Conservation (phyloP, 345 rosid genomes). For the Salix purpurea region DNA sequence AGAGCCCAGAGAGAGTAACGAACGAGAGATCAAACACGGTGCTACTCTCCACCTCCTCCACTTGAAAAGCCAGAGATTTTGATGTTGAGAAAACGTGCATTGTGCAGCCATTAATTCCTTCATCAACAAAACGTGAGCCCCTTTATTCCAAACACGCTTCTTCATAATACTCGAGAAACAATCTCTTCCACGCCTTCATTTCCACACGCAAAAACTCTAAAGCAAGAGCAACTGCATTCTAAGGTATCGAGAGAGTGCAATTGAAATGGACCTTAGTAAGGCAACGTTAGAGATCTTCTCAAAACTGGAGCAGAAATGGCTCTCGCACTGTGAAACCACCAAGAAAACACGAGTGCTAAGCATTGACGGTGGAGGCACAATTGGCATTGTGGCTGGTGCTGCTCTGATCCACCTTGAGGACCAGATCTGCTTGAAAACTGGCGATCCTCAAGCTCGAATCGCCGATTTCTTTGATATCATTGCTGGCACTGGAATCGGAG, state of each 20-base stretch:
- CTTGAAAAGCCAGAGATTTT: slow-evolving; percentile 1
- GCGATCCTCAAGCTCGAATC: slow-evolving; percentile 63
- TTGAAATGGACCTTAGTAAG: slow-evolving; percentile 74
- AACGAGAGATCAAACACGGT: neutral
- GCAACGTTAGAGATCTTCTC: slow-evolving; percentile 88
- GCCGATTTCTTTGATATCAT: slow-evolving; percentile 87
- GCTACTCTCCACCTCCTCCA: neutral
- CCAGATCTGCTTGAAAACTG: slow-evolving; percentile 74
- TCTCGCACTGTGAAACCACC: slow-evolving; percentile 66
- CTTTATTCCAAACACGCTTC: neutral
- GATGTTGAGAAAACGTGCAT: slow-evolving; percentile 4
- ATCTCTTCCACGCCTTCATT: neutral
- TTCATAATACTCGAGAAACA: neutral
- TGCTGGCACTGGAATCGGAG: slow-evolving; percentile 88
- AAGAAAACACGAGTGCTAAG: slow-evolving; percentile 70
- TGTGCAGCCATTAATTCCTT: slow-evolving; percentile 29
- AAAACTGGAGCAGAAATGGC: slow-evolving; percentile 86
- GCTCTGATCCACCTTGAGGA: slow-evolving; percentile 70
- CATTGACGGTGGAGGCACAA: slow-evolving; percentile 86
- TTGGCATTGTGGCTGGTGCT: slow-evolving; percentile 63
- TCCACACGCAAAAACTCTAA: neutral
- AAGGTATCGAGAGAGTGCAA: neutral
- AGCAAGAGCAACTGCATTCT: neutral
- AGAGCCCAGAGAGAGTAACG: slow-evolving; percentile 2
- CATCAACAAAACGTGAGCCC: slow-evolving; percentile 32